Evolutionary conservation across 2,329 filamentous ascomycete species (phyloP), one percentile per base, ranked within the genome.

Genomic region (Ascochyta koolunga): DNA sequence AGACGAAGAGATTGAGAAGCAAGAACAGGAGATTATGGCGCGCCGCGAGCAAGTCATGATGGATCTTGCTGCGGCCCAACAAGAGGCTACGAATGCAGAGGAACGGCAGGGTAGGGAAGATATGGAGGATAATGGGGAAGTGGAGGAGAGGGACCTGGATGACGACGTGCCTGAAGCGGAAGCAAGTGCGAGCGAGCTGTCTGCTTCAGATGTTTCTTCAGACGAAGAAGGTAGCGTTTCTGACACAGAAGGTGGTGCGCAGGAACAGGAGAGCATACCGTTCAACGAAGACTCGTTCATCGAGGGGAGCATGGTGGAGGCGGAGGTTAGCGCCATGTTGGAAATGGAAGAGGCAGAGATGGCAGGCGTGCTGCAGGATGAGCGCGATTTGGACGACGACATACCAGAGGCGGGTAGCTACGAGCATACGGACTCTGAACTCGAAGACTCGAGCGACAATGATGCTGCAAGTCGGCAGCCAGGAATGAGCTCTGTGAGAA

Each of bases 1-100:
- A 36, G 95, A 99, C 76, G 95, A 99, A 78, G 86, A 88, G 62
- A 85, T 89, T 10, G 95, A 99, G 78, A 84, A 90, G 50, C 89
- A 93, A 71, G 95, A 99, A 75, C 90, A 93, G 56, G 85, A 90
- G 58, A 87, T 90, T 68, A 84, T 89, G 2, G 78, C 91, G 72
- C 81, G 89, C 19, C 81, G 89, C 25, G 89, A 93, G 71, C 83
- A 86, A 65, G 77, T 88, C 4, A 85, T 88, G 51, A 83, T 89
- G 67, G 91, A 96, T 69, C 81, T 96, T 37, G 89, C 89, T 32
- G 77, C 78, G 10, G 76, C 76, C 46, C 78, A 80, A 19, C 86
- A 90, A 65, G 73, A 72, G 2, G 68, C 66, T 22, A 66, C 64
- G 2, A 75, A 71, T 29, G 65, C 66, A 13, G 76, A 72, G 25